phyloP scores from a whole-genome alignment of 2,329 filamentous ascomycete species.

The Phyllosticta citribraziliensis region DNA sequence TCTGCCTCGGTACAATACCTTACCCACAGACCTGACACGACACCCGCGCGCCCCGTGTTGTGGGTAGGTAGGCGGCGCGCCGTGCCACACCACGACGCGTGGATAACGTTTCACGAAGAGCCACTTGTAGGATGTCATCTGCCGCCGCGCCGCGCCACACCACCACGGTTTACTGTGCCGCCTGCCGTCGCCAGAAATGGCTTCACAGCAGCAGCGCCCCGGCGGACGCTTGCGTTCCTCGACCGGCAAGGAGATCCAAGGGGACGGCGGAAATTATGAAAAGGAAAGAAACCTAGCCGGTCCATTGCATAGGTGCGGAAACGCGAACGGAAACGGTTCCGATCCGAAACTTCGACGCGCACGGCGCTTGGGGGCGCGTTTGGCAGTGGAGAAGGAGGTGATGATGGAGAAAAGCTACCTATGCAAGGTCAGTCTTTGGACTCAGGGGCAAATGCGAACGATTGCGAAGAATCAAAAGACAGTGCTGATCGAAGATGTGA shows the following conservation, averaged over 20 bases:
- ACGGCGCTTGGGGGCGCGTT: background rate
- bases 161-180: background rate
- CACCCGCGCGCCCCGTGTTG: too few species aligned
- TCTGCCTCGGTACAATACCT: background rate
- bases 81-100: background rate
- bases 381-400: background rate
- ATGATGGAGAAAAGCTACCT: background rate
- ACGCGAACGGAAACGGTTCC: background rate
- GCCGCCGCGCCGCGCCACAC: background rate
- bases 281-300: background rate
- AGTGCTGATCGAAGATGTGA: too few species aligned
- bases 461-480: background rate
- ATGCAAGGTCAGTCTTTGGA: background rate
- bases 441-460: background rate
- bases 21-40: background rate
- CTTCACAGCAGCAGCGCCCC: background rate
- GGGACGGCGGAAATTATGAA: background rate
- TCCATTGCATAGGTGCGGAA: background rate
- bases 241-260: background rate
- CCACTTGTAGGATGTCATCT: background rate
- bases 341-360: background rate
- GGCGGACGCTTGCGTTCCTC: background rate
- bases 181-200: too few species aligned
- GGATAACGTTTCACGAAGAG: background rate
- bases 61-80: background rate